Percentiles rank a stretch among this genome's conserved stretches.
Evolutionary conservation across 306 rosid species (phyloP).

Genomic region (Vigna unguiculata): DNA sequence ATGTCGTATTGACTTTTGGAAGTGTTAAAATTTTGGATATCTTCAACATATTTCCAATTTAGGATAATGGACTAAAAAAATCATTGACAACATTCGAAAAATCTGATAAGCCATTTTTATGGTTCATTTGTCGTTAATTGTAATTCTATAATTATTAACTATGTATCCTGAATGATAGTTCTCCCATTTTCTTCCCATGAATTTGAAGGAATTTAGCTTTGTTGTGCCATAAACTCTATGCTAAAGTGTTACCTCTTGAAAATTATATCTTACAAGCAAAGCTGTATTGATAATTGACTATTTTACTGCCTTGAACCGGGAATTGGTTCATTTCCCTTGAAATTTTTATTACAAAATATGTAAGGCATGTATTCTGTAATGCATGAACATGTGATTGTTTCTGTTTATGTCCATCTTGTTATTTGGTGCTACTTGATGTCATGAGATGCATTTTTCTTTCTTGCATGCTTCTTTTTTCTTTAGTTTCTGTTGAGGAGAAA

Average conservation of each 20-base stretch:
- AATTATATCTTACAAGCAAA: background rate
- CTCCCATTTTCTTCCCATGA: background rate
- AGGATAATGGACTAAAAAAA: background rate
- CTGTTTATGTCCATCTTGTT: slow-evolving; percentile 10
- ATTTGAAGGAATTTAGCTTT: slow-evolving; percentile 21
- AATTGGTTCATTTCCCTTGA: background rate
- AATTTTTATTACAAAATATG: background rate
- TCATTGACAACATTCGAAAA: background rate
- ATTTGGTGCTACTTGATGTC: background rate
- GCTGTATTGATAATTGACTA: slow-evolving; percentile 10
- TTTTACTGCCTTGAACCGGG: background rate
- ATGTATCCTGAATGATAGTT: background rate
- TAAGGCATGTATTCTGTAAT: background rate
- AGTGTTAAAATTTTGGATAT: slow-evolving; percentile 15
- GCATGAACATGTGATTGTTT: slow-evolving; percentile 19
- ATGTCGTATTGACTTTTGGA: background rate
- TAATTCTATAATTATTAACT: background rate
- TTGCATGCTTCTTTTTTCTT: background rate
- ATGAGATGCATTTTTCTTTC: background rate
- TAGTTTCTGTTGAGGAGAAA: slow-evolving; percentile 6
- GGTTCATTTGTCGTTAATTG: slow-evolving; percentile 19
- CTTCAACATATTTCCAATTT: slow-evolving; percentile 6
- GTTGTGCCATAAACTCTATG: slow-evolving; percentile 4
- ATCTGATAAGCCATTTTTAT: slow-evolving; percentile 12
- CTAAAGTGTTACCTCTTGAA: background rate